These are phyloP conservation scores for Gaultheria prostrata DNA, from an alignment of 148 eudicot genomes.

Conservation along the genomic window DNA sequence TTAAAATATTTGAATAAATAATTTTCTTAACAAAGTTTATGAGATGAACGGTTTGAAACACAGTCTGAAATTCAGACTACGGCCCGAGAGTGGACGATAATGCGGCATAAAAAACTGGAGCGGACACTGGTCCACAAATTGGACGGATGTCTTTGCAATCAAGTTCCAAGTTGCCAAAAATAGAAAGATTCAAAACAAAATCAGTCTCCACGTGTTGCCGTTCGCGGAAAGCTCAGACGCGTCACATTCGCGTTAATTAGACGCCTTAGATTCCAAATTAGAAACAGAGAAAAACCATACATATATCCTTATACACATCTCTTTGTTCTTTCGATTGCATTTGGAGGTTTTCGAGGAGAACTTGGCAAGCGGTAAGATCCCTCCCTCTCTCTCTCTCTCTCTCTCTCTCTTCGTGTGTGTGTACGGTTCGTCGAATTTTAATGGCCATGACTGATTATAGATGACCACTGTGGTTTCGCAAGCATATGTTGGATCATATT, in stretches of 20 bases:
- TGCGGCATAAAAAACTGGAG: no score
- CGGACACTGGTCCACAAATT: no score
- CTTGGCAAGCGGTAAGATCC: neutral
- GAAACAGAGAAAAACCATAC: neutral
- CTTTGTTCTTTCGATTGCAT: neutral
- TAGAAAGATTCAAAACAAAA: neutral
- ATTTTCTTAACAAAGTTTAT: no score
- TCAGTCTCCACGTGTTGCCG: neutral
- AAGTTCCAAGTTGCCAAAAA: neutral
- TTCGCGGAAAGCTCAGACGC: neutral
- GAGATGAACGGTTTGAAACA: no score
- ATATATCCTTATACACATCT: neutral
- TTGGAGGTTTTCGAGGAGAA: neutral
- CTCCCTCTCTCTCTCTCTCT: conserved; percentile 5
- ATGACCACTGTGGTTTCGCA: neutral
- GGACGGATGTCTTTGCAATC: neutral
- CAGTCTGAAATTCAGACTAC: no score
- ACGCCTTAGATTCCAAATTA: neutral
- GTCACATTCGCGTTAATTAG: neutral
- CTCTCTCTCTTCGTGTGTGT: neutral
- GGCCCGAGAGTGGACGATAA: no score
- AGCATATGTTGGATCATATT: neutral
- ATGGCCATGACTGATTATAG: neutral
- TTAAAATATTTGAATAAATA: no score
- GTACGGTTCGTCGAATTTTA: neutral